A percentile compares a stretch with the other conserved stretches of the same genome.
Evolutionary conservation across 345 rosid species (phyloP).

Genomic region (Cardamine chenopodiifolia): DNA sequence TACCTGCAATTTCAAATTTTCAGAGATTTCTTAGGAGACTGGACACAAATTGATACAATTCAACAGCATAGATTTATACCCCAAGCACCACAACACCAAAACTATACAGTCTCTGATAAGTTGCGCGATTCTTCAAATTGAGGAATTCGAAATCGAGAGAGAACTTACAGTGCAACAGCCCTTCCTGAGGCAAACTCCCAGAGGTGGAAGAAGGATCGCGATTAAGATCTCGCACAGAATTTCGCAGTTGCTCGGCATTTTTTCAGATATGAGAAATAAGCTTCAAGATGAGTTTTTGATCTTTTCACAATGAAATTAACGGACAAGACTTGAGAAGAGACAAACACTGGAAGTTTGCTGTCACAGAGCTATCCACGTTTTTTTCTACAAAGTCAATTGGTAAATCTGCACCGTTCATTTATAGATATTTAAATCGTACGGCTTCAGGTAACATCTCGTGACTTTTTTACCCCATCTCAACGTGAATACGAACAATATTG

Average conservation of each 20-base stretch:
- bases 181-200: slow-evolving; percentile 85
- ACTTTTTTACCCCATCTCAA: background rate
- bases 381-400: background rate
- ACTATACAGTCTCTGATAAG: background rate
- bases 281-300: background rate
- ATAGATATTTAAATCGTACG: slow-evolving; percentile 9
- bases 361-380: slow-evolving; percentile 2
- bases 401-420: slow-evolving; percentile 31
- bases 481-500: background rate
- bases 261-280: background rate
- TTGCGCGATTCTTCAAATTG: background rate
- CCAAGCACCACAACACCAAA: background rate
- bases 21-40: background rate
- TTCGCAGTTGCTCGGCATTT: slow-evolving; percentile 69
- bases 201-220: slow-evolving; percentile 81
- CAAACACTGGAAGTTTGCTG: slow-evolving; percentile 4
- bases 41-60: background rate
- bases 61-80: background rate
- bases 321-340: background rate
- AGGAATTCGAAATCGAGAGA: background rate
- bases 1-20: slow-evolving; percentile 48
- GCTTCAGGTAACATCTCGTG: slow-evolving; percentile 23
- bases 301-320: background rate
- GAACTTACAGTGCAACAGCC: slow-evolving; percentile 84
- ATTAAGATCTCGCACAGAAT: slow-evolving; percentile 80